These are phyloP conservation scores for Lepiota brunneoincarnata DNA, from an alignment of 768 basidiomycete species.

Conservation along the genomic window DNA sequence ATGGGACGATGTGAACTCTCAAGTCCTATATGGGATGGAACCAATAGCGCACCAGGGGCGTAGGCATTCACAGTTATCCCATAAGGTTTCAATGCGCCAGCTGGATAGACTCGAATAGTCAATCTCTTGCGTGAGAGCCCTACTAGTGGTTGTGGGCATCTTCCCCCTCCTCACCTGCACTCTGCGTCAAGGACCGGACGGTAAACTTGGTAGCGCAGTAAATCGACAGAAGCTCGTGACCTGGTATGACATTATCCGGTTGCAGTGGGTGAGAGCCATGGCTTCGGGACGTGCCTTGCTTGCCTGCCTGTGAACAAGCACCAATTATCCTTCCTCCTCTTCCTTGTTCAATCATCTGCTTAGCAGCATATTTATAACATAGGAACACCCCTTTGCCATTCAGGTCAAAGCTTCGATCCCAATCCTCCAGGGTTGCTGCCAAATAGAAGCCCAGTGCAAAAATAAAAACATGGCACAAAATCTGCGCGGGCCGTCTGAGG, in stretches of 20 bases:
- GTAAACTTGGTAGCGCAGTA: constrained; percentile 40
- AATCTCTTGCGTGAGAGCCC: neutral
- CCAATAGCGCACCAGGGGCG: constrained; percentile 27
- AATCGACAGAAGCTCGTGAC: constrained; percentile 9
- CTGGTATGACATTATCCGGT: neutral
- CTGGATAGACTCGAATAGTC: constrained; percentile 17
- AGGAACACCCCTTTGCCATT: constrained; percentile 59
- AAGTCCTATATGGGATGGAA: too few species aligned
- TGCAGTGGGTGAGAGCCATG: neutral
- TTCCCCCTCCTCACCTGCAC: constrained; percentile 28
- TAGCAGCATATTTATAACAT: constrained; percentile 64
- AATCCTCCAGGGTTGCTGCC: constrained; percentile 36
- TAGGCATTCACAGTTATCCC: constrained; percentile 43
- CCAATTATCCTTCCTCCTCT: constrained; percentile 57
- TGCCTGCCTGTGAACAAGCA: constrained; percentile 29
- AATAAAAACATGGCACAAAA: neutral
- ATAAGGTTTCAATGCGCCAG: constrained; percentile 33
- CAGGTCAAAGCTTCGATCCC: constrained; percentile 42
- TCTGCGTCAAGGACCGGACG: constrained; percentile 37
- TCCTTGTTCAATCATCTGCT: constrained; percentile 58
- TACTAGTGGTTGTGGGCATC: too few species aligned
- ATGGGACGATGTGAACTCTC: neutral
- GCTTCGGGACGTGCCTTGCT: constrained; percentile 20
- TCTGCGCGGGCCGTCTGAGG: neutral
- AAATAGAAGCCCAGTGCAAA: too few species aligned